phyloP scores from a whole-genome alignment of 345 rosid species.

The Eucalyptus grandis region DNA sequence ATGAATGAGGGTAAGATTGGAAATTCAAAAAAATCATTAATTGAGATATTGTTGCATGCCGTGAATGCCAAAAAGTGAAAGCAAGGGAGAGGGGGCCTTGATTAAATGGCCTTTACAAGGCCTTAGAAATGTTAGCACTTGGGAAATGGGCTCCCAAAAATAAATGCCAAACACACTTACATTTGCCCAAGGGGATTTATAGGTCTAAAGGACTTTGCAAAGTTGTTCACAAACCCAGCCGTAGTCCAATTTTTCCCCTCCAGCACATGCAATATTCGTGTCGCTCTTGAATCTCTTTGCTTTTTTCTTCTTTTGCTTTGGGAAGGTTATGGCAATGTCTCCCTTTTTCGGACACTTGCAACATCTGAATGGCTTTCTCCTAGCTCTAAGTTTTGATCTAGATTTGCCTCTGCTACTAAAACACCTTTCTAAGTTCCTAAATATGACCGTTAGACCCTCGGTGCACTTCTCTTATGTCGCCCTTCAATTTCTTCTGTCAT shows the following conservation, averaged over 20 bases:
- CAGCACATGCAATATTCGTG: background rate
- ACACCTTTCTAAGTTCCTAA: background rate
- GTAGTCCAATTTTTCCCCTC: background rate
- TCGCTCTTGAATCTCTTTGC: background rate
- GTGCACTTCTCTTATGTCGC: background rate
- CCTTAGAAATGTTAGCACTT: too few relatives aligned
- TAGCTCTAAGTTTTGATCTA: background rate
- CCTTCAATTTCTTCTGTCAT: background rate
- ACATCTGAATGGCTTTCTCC: background rate
- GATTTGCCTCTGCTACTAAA: background rate
- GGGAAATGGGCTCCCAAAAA: too few relatives aligned
- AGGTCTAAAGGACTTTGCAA: too few relatives aligned
- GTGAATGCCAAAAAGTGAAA: rapidly evolving
- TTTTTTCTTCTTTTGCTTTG: too few relatives aligned
- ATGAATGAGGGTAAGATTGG: too few relatives aligned
- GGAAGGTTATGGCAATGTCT: background rate
- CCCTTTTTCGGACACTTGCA: background rate
- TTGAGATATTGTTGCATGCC: too few relatives aligned
- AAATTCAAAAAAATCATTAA: too few relatives aligned
- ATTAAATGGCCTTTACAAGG: too few relatives aligned
- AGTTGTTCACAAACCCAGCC: too few relatives aligned
- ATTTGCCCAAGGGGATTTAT: too few relatives aligned
- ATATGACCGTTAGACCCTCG: background rate
- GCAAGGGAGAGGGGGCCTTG: too few relatives aligned
- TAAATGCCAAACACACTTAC: too few relatives aligned